Conservation (phyloP, 805 yeast species). For the Teunomyces pallodes region DNA sequence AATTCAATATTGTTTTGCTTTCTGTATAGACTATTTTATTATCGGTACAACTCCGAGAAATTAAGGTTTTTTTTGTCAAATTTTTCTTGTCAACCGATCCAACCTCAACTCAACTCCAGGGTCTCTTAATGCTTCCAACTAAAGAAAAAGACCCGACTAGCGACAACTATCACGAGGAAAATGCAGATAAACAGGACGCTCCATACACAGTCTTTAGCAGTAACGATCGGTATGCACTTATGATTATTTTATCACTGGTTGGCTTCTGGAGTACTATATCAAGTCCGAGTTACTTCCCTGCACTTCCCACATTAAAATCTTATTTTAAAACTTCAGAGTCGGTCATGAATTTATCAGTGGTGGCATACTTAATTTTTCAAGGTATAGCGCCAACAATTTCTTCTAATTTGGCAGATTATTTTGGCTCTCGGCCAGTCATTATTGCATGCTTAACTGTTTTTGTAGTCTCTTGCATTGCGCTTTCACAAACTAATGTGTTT, state of each 20-base stretch:
- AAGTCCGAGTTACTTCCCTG: constrained; percentile 80
- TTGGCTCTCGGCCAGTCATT: constrained; percentile 72
- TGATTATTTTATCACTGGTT: constrained; percentile 40
- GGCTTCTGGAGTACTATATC: constrained; percentile 72
- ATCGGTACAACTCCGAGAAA: no score
- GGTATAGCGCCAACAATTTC: constrained; percentile 72
- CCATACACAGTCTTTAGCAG: constrained; percentile 43
- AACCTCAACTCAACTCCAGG: no score
- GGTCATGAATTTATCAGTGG: constrained; percentile 69
- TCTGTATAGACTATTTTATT: no score
- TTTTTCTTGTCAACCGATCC: no score
- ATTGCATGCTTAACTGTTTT: constrained; percentile 53
- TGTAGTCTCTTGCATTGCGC: constrained; percentile 60
- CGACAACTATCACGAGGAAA: neutral
- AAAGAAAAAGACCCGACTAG: neutral
- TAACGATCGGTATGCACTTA: constrained; percentile 38
- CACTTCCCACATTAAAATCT: constrained; percentile 55
- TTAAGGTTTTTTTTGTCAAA: no score
- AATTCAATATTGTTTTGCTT: no score
- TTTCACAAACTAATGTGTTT: constrained; percentile 58
- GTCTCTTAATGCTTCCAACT: neutral
- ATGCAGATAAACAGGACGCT: neutral
- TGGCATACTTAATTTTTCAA: constrained; percentile 72
- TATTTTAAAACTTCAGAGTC: constrained; percentile 57
- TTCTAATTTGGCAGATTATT: constrained; percentile 64